phyloP scores from a whole-genome alignment of 23 red algal species.

The Gracilaria gracilis region DNA sequence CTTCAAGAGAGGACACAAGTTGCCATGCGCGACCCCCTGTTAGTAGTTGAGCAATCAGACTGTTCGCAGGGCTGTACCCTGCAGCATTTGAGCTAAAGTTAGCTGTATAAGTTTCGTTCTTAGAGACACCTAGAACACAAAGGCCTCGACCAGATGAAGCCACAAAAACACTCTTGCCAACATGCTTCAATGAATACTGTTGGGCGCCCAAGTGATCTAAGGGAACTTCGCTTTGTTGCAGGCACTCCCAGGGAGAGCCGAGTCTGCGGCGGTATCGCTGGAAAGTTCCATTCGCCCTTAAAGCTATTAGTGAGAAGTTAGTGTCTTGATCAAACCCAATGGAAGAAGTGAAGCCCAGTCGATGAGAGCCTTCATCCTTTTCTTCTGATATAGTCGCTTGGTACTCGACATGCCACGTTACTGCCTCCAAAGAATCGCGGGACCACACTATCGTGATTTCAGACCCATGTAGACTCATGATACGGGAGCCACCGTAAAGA shows the following conservation, averaged over 20 bases:
- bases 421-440: constrained; percentile 25
- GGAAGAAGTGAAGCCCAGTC: not conserved
- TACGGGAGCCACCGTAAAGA: constrained; percentile 29
- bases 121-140: constrained; percentile 39
- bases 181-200: constrained; percentile 28
- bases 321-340: constrained; percentile 59
- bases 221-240: constrained; percentile 49
- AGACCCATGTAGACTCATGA: constrained; percentile 32
- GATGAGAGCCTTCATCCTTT: not conserved
- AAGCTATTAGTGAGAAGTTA: constrained; percentile 36
- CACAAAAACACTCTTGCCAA: constrained; percentile 52
- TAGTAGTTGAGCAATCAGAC: constrained; percentile 60
- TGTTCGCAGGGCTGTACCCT: constrained; percentile 60
- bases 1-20: constrained; percentile 43
- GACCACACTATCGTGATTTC: constrained; percentile 51
- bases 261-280: constrained; percentile 45
- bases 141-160: constrained; percentile 40
- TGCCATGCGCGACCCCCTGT: constrained; percentile 74
- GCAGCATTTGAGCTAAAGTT: constrained; percentile 44
- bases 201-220: constrained; percentile 9
- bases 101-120: constrained; percentile 29
- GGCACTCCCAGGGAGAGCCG: constrained; percentile 57
- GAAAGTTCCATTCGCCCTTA: constrained; percentile 27
- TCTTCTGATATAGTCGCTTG: not conserved
- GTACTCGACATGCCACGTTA: constrained; percentile 47